Evolutionary conservation across 768 basidiomycete species (phyloP), one percentile per base, ranked within the genome.

Genomic region (Lactarius indigo): DNA sequence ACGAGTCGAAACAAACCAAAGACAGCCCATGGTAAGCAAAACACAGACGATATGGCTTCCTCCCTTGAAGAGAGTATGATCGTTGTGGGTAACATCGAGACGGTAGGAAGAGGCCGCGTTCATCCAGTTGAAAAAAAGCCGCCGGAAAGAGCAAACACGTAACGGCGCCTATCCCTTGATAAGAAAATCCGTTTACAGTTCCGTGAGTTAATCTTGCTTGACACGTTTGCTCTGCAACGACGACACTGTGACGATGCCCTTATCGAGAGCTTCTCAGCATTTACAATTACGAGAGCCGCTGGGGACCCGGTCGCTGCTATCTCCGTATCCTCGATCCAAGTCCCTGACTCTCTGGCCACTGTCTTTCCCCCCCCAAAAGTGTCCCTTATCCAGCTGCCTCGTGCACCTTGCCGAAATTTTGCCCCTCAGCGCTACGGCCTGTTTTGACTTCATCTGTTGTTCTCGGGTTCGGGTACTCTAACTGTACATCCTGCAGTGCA

Each of bases 271-370:
- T 37, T 23, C 31, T 33, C 31, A 23, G 18, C 39, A 12, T 31
- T 44, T 10, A 30, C 62, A 9, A 57, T 61, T 57, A 62, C 60
- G 60, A 50, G 26, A 65, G 30, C 59, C 44, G 23, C 31, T 9
- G 30, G 37, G 33, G 41, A 28, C 30, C 61, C 65, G 65, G 65
- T 23, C n/a, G 26, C 9, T 63, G 47, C 30, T 37, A 42, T 15
- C 57, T 42, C 65, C 65, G 61, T 58, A 52, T 9, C 10, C 55
- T 61, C 30, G 37, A 52, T 31, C 54, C 44, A 8, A n/a, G 20
- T 37, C 33, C 13, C 20, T 13, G 2, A 4, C n/a, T 15, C 50
- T 13, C 50, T 52, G 13, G 23, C 50, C 50, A 52, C 50, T 52
- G 13, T 52, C 50, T 26, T 2, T 10, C 10, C n/a, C 47, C 6